These are phyloP conservation scores for Thalia dealbata DNA, from an alignment of 176 grass and related monocot species.

Conservation along the genomic window DNA sequence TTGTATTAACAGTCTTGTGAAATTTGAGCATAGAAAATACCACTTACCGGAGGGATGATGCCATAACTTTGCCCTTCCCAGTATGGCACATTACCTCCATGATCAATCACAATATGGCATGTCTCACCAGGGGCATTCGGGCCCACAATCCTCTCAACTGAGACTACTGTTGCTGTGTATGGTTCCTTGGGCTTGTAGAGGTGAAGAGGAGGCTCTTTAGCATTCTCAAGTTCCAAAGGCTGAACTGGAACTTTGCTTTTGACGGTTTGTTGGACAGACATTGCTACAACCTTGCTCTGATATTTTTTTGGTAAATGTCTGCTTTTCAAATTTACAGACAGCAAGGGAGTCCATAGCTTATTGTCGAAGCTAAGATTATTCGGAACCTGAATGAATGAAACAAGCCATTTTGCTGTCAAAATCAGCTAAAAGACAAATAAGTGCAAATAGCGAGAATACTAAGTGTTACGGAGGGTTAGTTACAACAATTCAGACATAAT, in stretches of 20 bases:
- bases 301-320: slow-evolving; percentile 26
- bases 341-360: slow-evolving; percentile 24
- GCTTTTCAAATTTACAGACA: slow-evolving; percentile 30
- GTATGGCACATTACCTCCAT: slow-evolving; percentile 78
- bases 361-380: slow-evolving; percentile 36
- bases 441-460: too few species aligned
- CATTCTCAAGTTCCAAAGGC: slow-evolving; percentile 57
- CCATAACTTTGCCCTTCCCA: slow-evolving; percentile 96
- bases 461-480: too few species aligned
- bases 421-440: background rate
- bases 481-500: too few species aligned
- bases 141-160: slow-evolving; percentile 77
- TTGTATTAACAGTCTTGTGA: background rate
- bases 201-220: slow-evolving; percentile 62
- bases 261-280: slow-evolving; percentile 46
- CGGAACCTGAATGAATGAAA: slow-evolving; percentile 33
- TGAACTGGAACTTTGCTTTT: slow-evolving; percentile 57
- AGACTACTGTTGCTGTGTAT: slow-evolving; percentile 59
- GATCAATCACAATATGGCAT: slow-evolving; percentile 85
- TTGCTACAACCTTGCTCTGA: slow-evolving; percentile 42
- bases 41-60: slow-evolving; percentile 72
- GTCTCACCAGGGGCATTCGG: slow-evolving; percentile 81
- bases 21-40: slow-evolving; percentile 7
- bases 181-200: slow-evolving; percentile 68
- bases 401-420: background rate